Evolutionary conservation across 75 land plant species (phyloP).

Genomic region (Cupressus sempervirens): DNA sequence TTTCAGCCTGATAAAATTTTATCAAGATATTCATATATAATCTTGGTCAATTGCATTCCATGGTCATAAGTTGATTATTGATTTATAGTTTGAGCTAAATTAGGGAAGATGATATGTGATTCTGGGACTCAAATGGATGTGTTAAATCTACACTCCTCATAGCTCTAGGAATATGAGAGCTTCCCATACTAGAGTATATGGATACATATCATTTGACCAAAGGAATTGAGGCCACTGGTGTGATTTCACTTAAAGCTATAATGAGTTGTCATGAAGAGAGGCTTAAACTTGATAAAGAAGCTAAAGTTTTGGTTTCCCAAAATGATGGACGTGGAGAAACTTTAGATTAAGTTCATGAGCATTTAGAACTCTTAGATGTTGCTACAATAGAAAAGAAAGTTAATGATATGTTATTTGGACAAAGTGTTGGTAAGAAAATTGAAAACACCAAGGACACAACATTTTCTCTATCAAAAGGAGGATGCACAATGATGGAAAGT

Average conservation of each 20-base stretch:
- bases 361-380: slow-evolving; percentile 80
- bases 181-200: slow-evolving; percentile 94
- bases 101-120: slow-evolving; percentile 97
- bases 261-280: slow-evolving; percentile 80
- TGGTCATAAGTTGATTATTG: slow-evolving; percentile 92
- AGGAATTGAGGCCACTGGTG: slow-evolving; percentile 90
- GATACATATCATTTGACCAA: slow-evolving; percentile 78
- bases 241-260: slow-evolving; percentile 81
- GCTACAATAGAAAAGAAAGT: slow-evolving; percentile 89
- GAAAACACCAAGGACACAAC: slow-evolving; percentile 80
- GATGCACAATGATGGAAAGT: too few species aligned
- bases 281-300: slow-evolving; percentile 73
- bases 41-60: slow-evolving; percentile 85
- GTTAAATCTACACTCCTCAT: slow-evolving; percentile 85
- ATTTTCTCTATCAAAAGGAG: too few species aligned
- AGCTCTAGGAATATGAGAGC: slow-evolving; percentile 68
- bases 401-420: slow-evolving; percentile 81
- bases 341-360: slow-evolving; percentile 73
- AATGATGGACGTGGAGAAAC: slow-evolving; percentile 82
- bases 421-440: slow-evolving; percentile 71
- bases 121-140: slow-evolving; percentile 91
- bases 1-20: too few species aligned
- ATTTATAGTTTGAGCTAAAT: slow-evolving; percentile 86
- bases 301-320: slow-evolving; percentile 54
- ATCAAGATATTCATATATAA: too few species aligned